Percentiles rank a stretch among this genome's conserved stretches.
phyloP scores from a whole-genome alignment of 2,329 filamentous ascomycete species.

The Sarocladium oryzae region DNA sequence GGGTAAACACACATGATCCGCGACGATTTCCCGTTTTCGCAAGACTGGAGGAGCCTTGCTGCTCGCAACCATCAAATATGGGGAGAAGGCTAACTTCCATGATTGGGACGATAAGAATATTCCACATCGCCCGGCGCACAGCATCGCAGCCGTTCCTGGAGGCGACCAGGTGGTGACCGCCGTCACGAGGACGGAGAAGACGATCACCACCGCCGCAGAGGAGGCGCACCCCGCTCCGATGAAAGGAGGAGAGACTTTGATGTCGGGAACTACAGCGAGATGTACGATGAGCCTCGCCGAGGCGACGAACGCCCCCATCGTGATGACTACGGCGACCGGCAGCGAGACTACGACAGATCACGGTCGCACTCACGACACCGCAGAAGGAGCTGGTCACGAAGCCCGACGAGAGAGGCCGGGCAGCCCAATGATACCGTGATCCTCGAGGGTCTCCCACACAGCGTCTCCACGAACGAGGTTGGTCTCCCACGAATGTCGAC shows the following conservation, averaged over 20 bases:
- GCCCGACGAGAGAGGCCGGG: conserved; percentile 30
- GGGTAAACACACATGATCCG: conserved; percentile 39
- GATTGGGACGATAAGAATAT: conserved; percentile 33
- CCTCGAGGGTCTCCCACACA: conserved; percentile 45
- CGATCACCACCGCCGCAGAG: conserved; percentile 21
- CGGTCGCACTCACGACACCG: conserved; percentile 20
- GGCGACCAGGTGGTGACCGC: conserved; percentile 19
- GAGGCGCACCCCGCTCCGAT: conserved; percentile 13
- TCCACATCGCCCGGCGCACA: conserved; percentile 36
- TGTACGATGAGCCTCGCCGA: conserved; percentile 27
- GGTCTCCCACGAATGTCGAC: conserved; percentile 22
- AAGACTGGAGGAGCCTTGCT: background rate
- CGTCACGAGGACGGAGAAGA: background rate
- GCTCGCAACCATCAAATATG: conserved; percentile 8
- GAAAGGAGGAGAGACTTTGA: conserved; percentile 2
- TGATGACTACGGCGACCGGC: conserved; percentile 16
- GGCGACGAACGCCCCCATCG: conserved; percentile 13
- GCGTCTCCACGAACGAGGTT: conserved; percentile 46
- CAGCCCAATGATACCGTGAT: conserved; percentile 45
- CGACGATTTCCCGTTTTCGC: conserved; percentile 13
- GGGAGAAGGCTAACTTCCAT: conserved; percentile 39
- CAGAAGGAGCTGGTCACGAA: conserved; percentile 27
- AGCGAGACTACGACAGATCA: conserved; percentile 15
- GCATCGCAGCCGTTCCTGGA: conserved; percentile 24
- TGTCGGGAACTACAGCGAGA: conserved; percentile 25